A percentile compares a stretch with the other conserved stretches of the same genome.
phyloP scores from a whole-genome alignment of 148 eudicot genomes.

The Rhododendron ferrugineum region DNA sequence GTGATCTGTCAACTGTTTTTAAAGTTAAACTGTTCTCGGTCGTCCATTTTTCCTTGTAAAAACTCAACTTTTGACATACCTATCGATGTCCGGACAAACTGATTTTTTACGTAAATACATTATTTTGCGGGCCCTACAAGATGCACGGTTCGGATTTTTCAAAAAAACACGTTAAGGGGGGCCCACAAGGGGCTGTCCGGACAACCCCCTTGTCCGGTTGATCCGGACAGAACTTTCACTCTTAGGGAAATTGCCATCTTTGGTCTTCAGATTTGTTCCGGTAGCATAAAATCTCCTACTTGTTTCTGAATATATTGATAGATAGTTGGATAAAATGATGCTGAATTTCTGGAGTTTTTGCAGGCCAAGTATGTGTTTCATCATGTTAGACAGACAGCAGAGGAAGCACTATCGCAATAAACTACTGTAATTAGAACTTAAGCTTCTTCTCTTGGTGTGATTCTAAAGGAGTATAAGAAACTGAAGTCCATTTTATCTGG shows the following conservation, averaged over 20 bases:
- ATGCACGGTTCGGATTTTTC: too few relatives aligned
- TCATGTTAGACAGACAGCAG: conserved; percentile 67
- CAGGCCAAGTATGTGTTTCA: conserved; percentile 99
- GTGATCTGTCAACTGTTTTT: too few relatives aligned
- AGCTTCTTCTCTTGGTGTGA: not conserved
- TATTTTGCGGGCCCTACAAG: too few relatives aligned
- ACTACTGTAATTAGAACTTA: conserved; percentile 57
- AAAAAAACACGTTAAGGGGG: too few relatives aligned
- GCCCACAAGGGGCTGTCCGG: too few relatives aligned
- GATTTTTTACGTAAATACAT: too few relatives aligned
- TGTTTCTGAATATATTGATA: not conserved
- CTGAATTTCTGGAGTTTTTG: conserved; percentile 18
- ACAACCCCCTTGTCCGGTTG: too few relatives aligned
- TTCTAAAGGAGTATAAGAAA: not conserved
- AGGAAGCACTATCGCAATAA: conserved; percentile 75
- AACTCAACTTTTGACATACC: too few relatives aligned
- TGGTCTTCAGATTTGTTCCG: not conserved
- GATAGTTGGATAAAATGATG: not conserved
- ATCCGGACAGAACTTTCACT: too few relatives aligned
- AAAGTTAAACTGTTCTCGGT: too few relatives aligned
- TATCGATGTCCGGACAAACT: too few relatives aligned
- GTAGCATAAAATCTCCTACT: not conserved
- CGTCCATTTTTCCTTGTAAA: too few relatives aligned
- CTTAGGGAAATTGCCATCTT: not conserved
- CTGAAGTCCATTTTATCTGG: conserved; percentile 19